Evolutionary conservation across 805 yeast species (phyloP).

Genomic region (Candida caryicola): DNA sequence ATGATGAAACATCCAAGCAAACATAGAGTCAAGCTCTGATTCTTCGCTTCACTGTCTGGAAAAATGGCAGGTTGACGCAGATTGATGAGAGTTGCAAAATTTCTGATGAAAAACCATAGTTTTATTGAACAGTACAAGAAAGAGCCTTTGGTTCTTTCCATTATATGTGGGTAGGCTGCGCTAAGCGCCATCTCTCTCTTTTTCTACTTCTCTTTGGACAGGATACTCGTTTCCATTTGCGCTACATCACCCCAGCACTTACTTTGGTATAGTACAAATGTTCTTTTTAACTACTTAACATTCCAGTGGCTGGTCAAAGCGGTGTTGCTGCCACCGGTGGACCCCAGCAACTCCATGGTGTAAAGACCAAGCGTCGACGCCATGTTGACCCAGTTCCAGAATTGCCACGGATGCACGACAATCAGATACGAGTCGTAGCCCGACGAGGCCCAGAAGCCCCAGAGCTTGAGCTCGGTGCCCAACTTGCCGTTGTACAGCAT

Average conservation of each 20-base stretch:
- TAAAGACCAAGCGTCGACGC: constrained; percentile 76
- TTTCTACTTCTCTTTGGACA: too few species aligned
- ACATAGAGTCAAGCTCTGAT: constrained; percentile 90
- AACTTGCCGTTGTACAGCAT: constrained; percentile 81
- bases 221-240: too few species aligned
- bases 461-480: constrained; percentile 57
- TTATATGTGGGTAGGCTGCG: too few species aligned
- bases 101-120: constrained; percentile 7
- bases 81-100: constrained; percentile 70
- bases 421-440: constrained; percentile 20
- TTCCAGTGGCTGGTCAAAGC: constrained; percentile 46
- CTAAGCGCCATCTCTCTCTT: too few species aligned
- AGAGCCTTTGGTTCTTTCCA: too few species aligned
- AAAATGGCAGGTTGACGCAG: constrained; percentile 40
- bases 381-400: constrained; percentile 97
- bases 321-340: constrained; percentile 26
- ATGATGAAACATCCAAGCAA: constrained; percentile 76
- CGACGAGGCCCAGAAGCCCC: constrained; percentile 49
- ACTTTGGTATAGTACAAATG: background rate
- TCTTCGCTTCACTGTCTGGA: constrained; percentile 43
- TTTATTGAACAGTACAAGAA: constrained; percentile 4
- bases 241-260: too few species aligned
- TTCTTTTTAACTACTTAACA: constrained; percentile 31
- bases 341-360: constrained; percentile 65
- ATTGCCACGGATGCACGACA: constrained; percentile 75